These are phyloP conservation scores for Pseudopyrenochaeta lycopersici DNA, from an alignment of 2,329 filamentous ascomycete species.

Conservation along the genomic window DNA sequence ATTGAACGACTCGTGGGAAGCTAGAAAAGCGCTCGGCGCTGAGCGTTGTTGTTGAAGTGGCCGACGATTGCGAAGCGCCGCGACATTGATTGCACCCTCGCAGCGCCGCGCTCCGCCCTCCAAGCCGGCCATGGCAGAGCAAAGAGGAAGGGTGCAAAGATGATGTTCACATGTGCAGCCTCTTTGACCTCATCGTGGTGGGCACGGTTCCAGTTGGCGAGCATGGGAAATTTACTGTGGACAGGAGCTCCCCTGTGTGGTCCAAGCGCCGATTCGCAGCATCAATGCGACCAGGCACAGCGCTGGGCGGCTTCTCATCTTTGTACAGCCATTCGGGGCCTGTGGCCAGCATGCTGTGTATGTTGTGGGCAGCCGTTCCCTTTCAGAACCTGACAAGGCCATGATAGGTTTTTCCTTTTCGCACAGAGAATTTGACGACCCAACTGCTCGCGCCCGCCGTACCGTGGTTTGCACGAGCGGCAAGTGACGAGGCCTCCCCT, in stretches of 20 bases:
- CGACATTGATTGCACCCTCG: constrained; percentile 13
- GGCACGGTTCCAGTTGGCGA: constrained; percentile 29
- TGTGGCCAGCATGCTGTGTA: constrained; percentile 5
- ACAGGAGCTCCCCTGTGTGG: constrained; percentile 27
- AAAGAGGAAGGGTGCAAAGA: constrained; percentile 14
- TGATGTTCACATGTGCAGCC: constrained; percentile 28
- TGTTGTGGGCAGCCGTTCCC: not conserved
- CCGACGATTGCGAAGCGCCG: constrained; percentile 10
- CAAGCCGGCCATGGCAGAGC: constrained; percentile 17
- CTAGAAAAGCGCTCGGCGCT: not conserved
- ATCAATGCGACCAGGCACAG: constrained; percentile 23
- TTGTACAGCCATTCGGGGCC: constrained; percentile 9
- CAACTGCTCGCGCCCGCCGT: not conserved
- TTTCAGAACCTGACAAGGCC: constrained; percentile 2
- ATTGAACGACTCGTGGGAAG: not conserved
- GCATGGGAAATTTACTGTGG: constrained; percentile 41
- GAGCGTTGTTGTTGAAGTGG: not conserved
- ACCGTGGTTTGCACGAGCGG: not conserved
- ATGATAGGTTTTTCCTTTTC: constrained; percentile 4
- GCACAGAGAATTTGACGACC: constrained; percentile 8
- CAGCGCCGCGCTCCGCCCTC: constrained; percentile 15
- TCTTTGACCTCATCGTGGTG: constrained; percentile 30
- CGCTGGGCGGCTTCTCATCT: constrained; percentile 17
- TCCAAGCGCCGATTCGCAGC: constrained; percentile 18
- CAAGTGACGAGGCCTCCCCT: constrained; percentile 15